These are phyloP conservation scores for Lyophyllum shimeji DNA, from an alignment of 768 basidiomycete genomes.

Conservation along the genomic window DNA sequence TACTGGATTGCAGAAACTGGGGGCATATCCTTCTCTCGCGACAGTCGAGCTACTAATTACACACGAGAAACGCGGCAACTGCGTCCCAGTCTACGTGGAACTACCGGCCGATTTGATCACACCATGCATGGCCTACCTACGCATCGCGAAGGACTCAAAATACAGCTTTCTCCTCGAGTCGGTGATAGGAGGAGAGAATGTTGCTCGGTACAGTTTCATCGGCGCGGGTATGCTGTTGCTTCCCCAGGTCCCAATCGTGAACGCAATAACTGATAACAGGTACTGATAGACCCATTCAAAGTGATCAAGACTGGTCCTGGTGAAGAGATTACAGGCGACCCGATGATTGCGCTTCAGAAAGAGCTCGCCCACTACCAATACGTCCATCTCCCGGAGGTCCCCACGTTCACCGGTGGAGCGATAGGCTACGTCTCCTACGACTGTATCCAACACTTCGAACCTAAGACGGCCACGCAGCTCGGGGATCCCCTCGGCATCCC, in stretches of 20 bases:
- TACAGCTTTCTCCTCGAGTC: conserved; percentile 96
- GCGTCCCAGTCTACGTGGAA: conserved; percentile 89
- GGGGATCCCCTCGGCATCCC: conserved; percentile 85
- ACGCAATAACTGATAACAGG: not conserved
- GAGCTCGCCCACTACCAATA: conserved; percentile 88
- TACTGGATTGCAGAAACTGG: conserved; percentile 49
- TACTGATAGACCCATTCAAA: conserved; percentile 80
- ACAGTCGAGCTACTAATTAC: conserved; percentile 75
- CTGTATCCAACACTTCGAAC: conserved; percentile 95
- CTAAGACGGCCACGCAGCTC: conserved; percentile 77
- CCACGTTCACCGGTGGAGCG: conserved; percentile 95
- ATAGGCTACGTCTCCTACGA: conserved; percentile 98
- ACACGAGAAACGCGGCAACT: conserved; percentile 84
- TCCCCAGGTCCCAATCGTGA: not conserved
- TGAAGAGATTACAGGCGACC: conserved; percentile 85
- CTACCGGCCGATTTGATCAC: conserved; percentile 96
- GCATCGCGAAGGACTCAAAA: conserved; percentile 87
- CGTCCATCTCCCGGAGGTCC: conserved; percentile 86
- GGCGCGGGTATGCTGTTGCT: conserved; percentile 70
- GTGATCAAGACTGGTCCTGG: conserved; percentile 85
- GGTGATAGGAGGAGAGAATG: conserved; percentile 84
- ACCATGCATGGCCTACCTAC: conserved; percentile 94
- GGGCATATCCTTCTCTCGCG: conserved; percentile 70
- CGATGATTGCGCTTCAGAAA: conserved; percentile 78
- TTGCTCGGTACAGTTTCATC: conserved; percentile 94